Base-by-base conservation (phyloP, 352 stramenopile genomes). In the Pythium apleroticum region DNA sequence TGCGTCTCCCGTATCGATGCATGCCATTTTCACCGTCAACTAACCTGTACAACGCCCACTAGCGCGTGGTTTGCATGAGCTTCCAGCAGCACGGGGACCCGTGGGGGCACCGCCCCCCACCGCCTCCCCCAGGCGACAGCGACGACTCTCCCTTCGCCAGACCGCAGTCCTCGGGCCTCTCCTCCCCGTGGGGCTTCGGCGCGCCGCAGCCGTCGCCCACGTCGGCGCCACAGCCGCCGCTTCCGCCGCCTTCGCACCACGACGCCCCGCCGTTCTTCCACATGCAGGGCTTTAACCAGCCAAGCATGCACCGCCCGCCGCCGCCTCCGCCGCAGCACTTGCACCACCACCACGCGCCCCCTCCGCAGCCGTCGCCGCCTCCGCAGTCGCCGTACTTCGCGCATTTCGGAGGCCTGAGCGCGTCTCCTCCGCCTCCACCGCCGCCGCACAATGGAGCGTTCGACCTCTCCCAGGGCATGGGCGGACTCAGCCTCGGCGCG, bases 391-490 rank as follows among this genome's bases (percentile, higher is more conserved):
- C 33, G 28, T 54, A 45, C 20, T 60, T 55, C 52, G 12, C 57
- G 46, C 57, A 52, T 28, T 65, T 57, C 35, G 31, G 46, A 8
- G 50, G 28, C 15, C 54, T 52, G 17, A 54, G 66, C 6, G 20
- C 73, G 54, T 56, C 57, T 27, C 43, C 69, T 11, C 46, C 61
- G 14, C 19, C 62, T 14, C 52, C 59, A 20, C 25, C 60, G 41
- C 24, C 63, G 19, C 61, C 63, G 9, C 45, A 20, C 25, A 54
- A 20, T 39, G 39, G 39, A 19, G 53, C 39, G 1, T 82, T 82
- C 49, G 71, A 80, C 30, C 66, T 89, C 14, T 78, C 78, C 14
- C 62, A 78, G 37, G 57, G 72, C 12, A 81, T 89, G 75, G 33
- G 39, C 30, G 60, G 60, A 19, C 69, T 81, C 2, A 65, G 68